Conservation (phyloP, 2,329 filamentous ascomycete genomes). For the Trichoderma pleuroti region DNA sequence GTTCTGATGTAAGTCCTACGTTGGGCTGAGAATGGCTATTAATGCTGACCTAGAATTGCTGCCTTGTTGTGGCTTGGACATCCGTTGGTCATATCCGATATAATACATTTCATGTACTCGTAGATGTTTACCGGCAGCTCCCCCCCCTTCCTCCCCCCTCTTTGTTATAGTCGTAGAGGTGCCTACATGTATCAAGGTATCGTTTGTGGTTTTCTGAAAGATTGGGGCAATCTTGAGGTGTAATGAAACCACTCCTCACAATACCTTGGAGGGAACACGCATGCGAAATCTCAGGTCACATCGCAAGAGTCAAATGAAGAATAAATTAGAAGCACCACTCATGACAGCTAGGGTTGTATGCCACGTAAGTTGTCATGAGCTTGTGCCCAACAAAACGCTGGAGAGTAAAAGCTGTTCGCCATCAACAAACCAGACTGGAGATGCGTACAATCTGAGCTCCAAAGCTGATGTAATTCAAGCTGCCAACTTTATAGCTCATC, state of each 20-base stretch:
- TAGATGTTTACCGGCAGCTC: no score
- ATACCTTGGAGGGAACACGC: no score
- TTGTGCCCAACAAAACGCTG: not conserved
- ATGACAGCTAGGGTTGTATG: not conserved
- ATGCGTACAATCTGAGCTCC: not conserved
- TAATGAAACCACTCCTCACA: no score
- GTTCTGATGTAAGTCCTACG: not conserved
- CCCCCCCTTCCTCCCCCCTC: no score
- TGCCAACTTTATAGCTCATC: not conserved
- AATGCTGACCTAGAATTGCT: not conserved
- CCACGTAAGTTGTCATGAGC: not conserved
- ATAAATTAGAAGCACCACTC: not conserved
- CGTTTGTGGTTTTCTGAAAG: no score
- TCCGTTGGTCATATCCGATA: no score
- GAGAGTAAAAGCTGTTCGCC: not conserved
- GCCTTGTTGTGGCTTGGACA: not conserved
- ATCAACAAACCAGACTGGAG: not conserved
- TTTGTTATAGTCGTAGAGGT: no score
- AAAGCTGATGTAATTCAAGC: not conserved
- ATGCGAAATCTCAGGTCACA: not conserved
- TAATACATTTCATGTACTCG: no score
- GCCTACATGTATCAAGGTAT: no score
- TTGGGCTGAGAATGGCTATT: accelerated
- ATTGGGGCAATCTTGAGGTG: no score
- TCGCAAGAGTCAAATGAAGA: not conserved